A percentile compares a stretch with the other conserved stretches of the same genome.
phyloP scores from a whole-genome alignment of 495 filamentous ascomycete species.

The Parachaetomium inaequale region DNA sequence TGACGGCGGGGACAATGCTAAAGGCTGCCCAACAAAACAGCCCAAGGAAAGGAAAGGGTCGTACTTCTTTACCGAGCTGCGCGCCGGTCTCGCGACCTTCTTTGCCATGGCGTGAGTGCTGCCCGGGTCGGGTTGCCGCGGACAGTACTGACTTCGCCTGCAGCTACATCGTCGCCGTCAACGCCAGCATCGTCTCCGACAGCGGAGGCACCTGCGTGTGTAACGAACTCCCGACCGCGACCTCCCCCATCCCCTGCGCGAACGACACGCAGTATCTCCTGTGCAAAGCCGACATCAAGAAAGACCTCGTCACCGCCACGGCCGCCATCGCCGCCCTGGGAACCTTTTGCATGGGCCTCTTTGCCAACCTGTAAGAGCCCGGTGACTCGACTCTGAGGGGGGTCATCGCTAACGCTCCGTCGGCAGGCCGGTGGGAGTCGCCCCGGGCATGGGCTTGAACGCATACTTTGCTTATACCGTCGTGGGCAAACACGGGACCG shows the following conservation, averaged over 20 bases:
- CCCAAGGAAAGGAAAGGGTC: constrained; percentile 66
- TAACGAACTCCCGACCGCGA: constrained; percentile 36
- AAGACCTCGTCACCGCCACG: constrained; percentile 75
- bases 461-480: constrained; percentile 83
- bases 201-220: constrained; percentile 68
- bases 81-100: constrained; percentile 76
- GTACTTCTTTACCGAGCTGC: constrained; percentile 74
- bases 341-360: constrained; percentile 71
- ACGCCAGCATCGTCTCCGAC: constrained; percentile 63
- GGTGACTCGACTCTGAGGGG: not conserved
- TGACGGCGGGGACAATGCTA: constrained; percentile 43
- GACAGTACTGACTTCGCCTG: constrained; percentile 1
- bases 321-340: constrained; percentile 70
- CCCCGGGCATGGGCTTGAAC: constrained; percentile 81
- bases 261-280: constrained; percentile 58
- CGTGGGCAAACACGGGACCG: constrained; percentile 67
- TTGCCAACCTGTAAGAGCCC: constrained; percentile 50
- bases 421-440: constrained; percentile 66
- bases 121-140: not conserved
- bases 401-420: constrained; percentile 9
- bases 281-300: constrained; percentile 63
- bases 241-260: constrained; percentile 49
- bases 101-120: constrained; percentile 71
- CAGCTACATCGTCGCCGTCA: constrained; percentile 64
- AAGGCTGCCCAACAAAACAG: constrained; percentile 53